Percentiles rank a stretch among this genome's conserved stretches.
Evolutionary conservation across 768 basidiomycete genomes (phyloP).

Genomic region (Dentipellis fragilis): DNA sequence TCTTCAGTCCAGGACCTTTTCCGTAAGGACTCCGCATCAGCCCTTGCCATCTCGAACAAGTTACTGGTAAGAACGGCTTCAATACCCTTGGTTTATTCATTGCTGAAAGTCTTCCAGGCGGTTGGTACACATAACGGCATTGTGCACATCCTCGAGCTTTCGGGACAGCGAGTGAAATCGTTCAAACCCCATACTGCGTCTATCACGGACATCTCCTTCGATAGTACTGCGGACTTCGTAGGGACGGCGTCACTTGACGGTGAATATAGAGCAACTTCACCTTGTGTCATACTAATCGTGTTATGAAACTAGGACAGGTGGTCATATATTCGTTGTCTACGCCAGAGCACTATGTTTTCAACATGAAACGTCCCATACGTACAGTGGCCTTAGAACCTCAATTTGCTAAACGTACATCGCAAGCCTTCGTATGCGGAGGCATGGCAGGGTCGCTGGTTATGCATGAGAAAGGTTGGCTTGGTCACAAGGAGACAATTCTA

Average conservation of each 20-base stretch:
- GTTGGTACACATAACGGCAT: conserved; percentile 92
- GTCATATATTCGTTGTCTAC: conserved; percentile 76
- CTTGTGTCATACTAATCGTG: background rate
- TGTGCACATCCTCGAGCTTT: conserved; percentile 72
- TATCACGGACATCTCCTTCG: conserved; percentile 76
- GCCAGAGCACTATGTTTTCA: conserved; percentile 73
- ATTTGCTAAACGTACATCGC: conserved; percentile 68
- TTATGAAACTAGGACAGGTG: conserved; percentile 68
- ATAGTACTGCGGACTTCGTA: conserved; percentile 79
- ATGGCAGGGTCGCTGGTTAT: conserved; percentile 80
- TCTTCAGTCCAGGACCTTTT: conserved; percentile 68
- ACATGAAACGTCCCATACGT: conserved; percentile 88
- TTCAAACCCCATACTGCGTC: conserved; percentile 88
- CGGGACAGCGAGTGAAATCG: conserved; percentile 77
- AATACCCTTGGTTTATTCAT: background rate
- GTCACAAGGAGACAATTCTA: conserved; percentile 81
- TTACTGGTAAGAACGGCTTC: conserved; percentile 43
- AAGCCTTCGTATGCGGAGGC: conserved; percentile 86
- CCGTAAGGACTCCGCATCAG: conserved; percentile 83
- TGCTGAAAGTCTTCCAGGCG: conserved; percentile 38
- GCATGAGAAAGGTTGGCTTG: conserved; percentile 94
- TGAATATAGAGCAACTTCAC: conserved; percentile 26
- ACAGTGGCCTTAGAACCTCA: conserved; percentile 85
- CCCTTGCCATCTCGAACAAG: conserved; percentile 65
- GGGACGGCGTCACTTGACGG: conserved; percentile 93